These are phyloP conservation scores for Cordyceps fumosorosea DNA, from an alignment of 2,329 filamentous ascomycete species.

Conservation along the genomic window DNA sequence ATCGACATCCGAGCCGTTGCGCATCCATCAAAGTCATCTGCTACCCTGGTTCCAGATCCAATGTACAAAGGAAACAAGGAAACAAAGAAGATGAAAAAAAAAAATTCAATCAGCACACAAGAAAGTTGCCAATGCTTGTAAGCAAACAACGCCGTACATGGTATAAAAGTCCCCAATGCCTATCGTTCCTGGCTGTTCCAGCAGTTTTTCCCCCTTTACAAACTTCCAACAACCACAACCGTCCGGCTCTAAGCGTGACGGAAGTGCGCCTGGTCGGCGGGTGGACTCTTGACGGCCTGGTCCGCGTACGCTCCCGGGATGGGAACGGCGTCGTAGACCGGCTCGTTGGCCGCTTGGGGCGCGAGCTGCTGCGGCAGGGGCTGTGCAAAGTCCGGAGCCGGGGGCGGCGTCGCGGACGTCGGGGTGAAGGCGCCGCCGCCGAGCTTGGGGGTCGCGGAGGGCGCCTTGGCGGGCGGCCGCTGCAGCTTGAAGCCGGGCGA, in stretches of 20 bases:
- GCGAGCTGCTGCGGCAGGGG: constrained; percentile 52
- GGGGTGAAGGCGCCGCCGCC: constrained; percentile 57
- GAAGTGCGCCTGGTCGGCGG: constrained; percentile 38
- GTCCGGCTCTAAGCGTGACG: constrained; percentile 18
- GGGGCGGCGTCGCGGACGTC: constrained; percentile 32
- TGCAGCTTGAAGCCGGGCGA: constrained; percentile 72
- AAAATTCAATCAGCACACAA: not conserved
- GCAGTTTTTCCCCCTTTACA: constrained; percentile 4
- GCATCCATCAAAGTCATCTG: not conserved
- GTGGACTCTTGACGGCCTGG: constrained; percentile 46
- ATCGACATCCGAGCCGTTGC: not conserved
- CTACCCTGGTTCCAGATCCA: not conserved
- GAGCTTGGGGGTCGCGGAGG: constrained; percentile 67
- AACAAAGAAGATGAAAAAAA: not conserved
- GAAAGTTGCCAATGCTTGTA: not conserved
- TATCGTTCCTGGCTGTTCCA: not conserved
- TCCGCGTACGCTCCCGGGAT: constrained; percentile 79
- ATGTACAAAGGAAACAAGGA: constrained; percentile 3
- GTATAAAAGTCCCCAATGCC: constrained; percentile 8
- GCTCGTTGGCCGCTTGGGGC: constrained; percentile 68
- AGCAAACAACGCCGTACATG: constrained; percentile 6
- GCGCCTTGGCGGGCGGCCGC: constrained; percentile 72
- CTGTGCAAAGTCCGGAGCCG: constrained; percentile 26
- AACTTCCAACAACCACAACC: constrained; percentile 12
- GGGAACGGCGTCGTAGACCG: constrained; percentile 76